These are phyloP conservation scores for Conringia planisiliqua DNA, from an alignment of 345 rosid species.

Conservation along the genomic window DNA sequence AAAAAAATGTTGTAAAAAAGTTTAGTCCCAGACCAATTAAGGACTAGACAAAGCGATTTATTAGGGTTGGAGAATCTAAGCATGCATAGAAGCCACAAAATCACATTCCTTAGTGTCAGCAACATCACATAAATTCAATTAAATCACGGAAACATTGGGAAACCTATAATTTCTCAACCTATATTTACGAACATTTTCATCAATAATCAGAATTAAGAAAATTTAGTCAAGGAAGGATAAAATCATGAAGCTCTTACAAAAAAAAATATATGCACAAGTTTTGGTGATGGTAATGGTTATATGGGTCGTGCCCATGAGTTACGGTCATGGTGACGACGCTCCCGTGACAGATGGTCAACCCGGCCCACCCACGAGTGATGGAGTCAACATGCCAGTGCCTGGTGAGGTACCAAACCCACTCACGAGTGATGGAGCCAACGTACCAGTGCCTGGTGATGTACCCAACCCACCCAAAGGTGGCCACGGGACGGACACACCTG, in stretches of 20 bases:
- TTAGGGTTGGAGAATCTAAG: conserved; percentile 19
- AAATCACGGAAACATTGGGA: conserved; percentile 68
- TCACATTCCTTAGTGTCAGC: conserved; percentile 71
- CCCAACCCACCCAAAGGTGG: background rate
- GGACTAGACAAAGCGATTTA: background rate
- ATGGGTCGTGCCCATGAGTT: conserved; percentile 13
- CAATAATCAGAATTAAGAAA: background rate
- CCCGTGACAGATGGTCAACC: background rate
- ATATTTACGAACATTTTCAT: background rate
- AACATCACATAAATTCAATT: conserved; percentile 73
- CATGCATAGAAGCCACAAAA: conserved; percentile 84
- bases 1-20: no score
- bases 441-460: background rate
- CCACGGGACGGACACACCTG: background rate
- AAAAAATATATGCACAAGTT: background rate
- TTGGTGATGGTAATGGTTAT: background rate
- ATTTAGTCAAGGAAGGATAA: background rate
- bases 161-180: conserved; percentile 21
- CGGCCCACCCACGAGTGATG: background rate
- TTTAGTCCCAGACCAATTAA: no score
- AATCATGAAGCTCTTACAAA: background rate
- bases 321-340: background rate
- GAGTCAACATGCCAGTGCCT: background rate
- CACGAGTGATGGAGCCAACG: background rate
- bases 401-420: background rate